phyloP scores from a whole-genome alignment of 768 basidiomycete genomes.

The Daedalea quercina region DNA sequence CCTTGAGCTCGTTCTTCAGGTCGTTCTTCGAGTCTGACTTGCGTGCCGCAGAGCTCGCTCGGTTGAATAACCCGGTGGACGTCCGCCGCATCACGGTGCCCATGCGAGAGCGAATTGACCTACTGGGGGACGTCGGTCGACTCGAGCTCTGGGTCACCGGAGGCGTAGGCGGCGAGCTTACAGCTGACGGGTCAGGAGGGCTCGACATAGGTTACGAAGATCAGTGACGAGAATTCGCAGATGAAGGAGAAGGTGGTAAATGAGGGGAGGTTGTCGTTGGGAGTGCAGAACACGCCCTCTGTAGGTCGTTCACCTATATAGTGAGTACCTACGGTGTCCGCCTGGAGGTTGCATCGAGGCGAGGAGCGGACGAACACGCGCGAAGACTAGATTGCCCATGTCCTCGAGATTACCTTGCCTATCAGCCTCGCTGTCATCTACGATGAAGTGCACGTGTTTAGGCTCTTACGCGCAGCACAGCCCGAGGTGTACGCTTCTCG shows the following conservation, averaged over 20 bases:
- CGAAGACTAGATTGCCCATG: slow-evolving; percentile 7
- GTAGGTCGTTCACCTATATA: slow-evolving; percentile 10
- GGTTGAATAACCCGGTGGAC: slow-evolving; percentile 43
- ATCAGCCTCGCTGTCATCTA: neutral
- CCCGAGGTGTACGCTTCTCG: no score
- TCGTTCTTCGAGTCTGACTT: slow-evolving; percentile 19
- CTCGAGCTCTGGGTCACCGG: neutral
- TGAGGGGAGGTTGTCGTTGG: slow-evolving; percentile 4
- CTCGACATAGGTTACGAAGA: slow-evolving; percentile 11
- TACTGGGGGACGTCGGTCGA: slow-evolving; percentile 14
- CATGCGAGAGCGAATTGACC: slow-evolving; percentile 48
- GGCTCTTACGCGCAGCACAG: no score
- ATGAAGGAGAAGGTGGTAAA: neutral
- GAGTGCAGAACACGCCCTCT: neutral
- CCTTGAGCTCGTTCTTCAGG: slow-evolving; percentile 22
- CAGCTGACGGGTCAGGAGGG: slow-evolving; percentile 1
- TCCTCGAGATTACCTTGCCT: neutral
- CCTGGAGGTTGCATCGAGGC: slow-evolving; percentile 18
- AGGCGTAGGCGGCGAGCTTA: slow-evolving; percentile 8
- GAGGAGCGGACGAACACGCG: slow-evolving; percentile 12
- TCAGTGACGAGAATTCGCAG: neutral
- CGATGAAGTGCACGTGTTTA: no score
- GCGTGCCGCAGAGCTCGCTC: slow-evolving; percentile 6
- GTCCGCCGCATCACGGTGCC: slow-evolving; percentile 54
- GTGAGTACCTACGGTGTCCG: slow-evolving; percentile 1